Evolutionary conservation across 345 rosid species (phyloP).

Genomic region (Rhodomyrtus tomentosa): DNA sequence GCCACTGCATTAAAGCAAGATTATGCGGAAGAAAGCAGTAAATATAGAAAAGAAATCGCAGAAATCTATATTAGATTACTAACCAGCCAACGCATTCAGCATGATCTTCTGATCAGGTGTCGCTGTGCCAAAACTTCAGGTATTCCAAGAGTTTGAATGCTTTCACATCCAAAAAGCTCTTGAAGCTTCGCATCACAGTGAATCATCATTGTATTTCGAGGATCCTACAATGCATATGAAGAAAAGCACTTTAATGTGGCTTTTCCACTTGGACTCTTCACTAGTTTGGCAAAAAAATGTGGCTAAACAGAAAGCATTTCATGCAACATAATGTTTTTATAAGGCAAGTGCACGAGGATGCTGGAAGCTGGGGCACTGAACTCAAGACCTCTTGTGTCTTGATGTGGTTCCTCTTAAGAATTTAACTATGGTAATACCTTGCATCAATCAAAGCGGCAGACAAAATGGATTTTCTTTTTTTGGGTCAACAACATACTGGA

Average conservation of each 20-base stretch:
- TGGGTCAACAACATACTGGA: not conserved
- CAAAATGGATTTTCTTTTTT: no score
- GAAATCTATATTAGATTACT: not conserved
- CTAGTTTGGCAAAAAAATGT: not conserved
- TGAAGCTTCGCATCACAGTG: conserved; percentile 18
- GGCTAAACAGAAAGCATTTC: not conserved
- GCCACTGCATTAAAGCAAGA: not conserved
- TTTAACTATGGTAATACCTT: not conserved
- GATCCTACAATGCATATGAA: conserved; percentile 7
- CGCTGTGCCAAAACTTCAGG: conserved; percentile 13
- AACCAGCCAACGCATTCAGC: not conserved
- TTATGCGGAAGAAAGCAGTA: not conserved
- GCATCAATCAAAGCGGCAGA: not conserved
- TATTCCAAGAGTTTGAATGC: conserved; percentile 14
- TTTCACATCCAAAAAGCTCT: conserved; percentile 24
- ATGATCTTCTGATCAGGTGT: conserved; percentile 9
- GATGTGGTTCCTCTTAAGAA: not conserved
- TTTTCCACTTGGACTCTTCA: not conserved
- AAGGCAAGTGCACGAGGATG: not conserved
- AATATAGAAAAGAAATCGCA: not conserved
- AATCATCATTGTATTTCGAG: conserved; percentile 6
- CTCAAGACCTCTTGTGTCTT: not conserved
- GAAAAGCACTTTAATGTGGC: not conserved
- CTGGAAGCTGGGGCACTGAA: not conserved
- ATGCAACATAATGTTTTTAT: not conserved